Evolutionary conservation across 2,329 filamentous ascomycete genomes (phyloP).

Genomic region (Fusarium brachygibbosum): DNA sequence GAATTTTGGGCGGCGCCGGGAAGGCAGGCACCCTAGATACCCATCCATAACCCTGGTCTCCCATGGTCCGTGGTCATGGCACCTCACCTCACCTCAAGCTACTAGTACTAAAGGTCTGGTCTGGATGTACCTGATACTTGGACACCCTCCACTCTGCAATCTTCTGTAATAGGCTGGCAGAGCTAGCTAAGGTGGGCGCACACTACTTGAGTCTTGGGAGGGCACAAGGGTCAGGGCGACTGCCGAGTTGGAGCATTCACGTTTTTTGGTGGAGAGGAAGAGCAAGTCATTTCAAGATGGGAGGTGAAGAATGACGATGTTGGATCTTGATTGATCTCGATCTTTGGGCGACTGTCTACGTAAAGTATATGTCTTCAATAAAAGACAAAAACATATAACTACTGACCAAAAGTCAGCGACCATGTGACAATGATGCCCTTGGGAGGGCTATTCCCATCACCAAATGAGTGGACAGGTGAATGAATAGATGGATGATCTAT

Average conservation of each 20-base stretch:
- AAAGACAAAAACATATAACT: no score
- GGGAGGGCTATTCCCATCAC: slow-evolving; percentile 22
- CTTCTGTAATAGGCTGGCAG: slow-evolving; percentile 23
- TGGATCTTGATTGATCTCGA: slow-evolving; percentile 19
- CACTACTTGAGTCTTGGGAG: slow-evolving; percentile 20
- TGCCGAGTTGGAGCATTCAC: slow-evolving; percentile 47
- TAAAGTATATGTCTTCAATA: no score
- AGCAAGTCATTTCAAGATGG: slow-evolving; percentile 21
- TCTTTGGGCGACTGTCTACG: neutral
- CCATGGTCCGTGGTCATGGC: slow-evolving; percentile 38
- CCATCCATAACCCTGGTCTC: slow-evolving; percentile 10
- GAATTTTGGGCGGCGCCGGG: slow-evolving; percentile 47
- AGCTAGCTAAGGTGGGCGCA: slow-evolving; percentile 32
- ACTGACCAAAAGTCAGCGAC: neutral
- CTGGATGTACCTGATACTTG: slow-evolving; percentile 37
- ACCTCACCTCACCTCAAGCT: no score
- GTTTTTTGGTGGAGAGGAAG: slow-evolving; percentile 29
- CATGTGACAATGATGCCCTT: slow-evolving; percentile 6
- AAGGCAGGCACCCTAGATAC: slow-evolving; percentile 23
- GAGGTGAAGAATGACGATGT: slow-evolving; percentile 25
- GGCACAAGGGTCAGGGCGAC: slow-evolving; percentile 47
- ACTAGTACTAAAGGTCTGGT: slow-evolving; percentile 30
- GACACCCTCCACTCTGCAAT: slow-evolving; percentile 27
- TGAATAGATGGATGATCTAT: slow-evolving; percentile 15
- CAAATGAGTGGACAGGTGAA: neutral